Evolutionary conservation across 805 yeast genomes (phyloP).

Genomic region (Spathaspora boniae): DNA sequence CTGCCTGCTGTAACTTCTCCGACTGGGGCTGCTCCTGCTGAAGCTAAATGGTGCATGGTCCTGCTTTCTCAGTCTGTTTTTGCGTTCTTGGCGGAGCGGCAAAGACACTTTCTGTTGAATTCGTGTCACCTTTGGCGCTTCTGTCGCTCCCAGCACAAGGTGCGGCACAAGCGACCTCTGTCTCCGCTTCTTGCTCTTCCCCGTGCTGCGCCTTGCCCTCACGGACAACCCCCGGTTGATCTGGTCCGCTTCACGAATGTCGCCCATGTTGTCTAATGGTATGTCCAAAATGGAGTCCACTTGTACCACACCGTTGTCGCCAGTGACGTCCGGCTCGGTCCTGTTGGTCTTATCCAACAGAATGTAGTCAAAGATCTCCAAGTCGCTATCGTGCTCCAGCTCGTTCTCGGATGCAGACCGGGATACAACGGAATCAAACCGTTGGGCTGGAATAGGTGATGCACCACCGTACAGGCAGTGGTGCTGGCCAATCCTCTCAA

Average conservation of each 20-base stretch:
- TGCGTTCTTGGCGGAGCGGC: no score
- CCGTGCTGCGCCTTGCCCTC: not conserved
- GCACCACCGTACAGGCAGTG: not conserved
- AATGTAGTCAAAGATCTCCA: not conserved
- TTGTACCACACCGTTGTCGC: slow-evolving; percentile 1
- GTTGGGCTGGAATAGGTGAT: not conserved
- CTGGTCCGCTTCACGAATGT: slow-evolving; percentile 13
- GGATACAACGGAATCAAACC: not conserved
- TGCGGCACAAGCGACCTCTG: no score
- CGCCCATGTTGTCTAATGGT: no score
- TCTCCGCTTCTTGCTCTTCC: not conserved
- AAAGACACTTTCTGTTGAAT: no score
- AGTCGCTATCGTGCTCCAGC: slow-evolving; percentile 5
- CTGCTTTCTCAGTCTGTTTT: no score
- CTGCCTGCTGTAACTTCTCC: no score
- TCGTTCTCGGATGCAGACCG: slow-evolving; percentile 2
- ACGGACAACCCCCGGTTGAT: slow-evolving; percentile 18
- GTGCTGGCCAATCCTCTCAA: not conserved
- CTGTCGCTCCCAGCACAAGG: no score
- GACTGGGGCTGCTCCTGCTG: no score
- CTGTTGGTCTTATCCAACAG: not conserved
- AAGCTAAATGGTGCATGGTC: no score
- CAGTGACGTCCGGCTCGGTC: not conserved
- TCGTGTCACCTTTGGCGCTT: no score
- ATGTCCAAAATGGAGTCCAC: slow-evolving; percentile 2